Conservation (phyloP, 148 eudicot genomes). For the Salicornia ramosissima region DNA sequence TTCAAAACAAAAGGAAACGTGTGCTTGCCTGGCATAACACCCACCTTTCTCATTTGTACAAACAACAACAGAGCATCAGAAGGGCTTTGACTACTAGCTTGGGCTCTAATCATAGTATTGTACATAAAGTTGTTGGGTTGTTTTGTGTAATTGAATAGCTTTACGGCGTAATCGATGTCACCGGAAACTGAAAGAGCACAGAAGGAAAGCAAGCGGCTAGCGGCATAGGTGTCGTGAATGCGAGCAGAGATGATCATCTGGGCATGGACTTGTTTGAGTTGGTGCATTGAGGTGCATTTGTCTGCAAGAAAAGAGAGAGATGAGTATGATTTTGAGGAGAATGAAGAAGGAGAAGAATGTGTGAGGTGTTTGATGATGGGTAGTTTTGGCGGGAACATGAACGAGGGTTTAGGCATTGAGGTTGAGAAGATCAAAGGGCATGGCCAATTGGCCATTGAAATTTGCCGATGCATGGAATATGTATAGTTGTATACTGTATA, state of each 20-base stretch:
- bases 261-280: constrained; percentile 71
- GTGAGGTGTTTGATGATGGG: constrained; percentile 14
- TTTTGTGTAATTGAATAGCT: constrained; percentile 34
- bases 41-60: constrained; percentile 42
- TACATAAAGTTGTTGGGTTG: constrained; percentile 67
- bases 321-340: constrained; percentile 11
- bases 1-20: constrained; percentile 71
- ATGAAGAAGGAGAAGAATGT: neutral
- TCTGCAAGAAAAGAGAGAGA: constrained; percentile 53
- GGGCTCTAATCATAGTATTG: constrained; percentile 71
- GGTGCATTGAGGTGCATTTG: constrained; percentile 49
- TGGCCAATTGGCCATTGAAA: neutral
- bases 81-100: constrained; percentile 40
- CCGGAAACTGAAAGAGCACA: constrained; percentile 53
- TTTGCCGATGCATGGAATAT: no score
- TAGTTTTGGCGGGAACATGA: constrained; percentile 24
- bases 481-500: no score
- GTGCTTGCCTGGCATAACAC: constrained; percentile 52
- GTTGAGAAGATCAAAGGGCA: neutral
- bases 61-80: constrained; percentile 45
- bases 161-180: constrained; percentile 49
- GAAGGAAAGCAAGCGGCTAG: constrained; percentile 58
- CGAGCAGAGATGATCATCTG: constrained; percentile 59
- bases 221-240: constrained; percentile 56
- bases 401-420: constrained; percentile 6